Percentiles rank a stretch among this genome's conserved stretches.
These are phyloP conservation scores for Rubus idaeus DNA, from an alignment of 306 rosid genomes.

Conservation along the genomic window DNA sequence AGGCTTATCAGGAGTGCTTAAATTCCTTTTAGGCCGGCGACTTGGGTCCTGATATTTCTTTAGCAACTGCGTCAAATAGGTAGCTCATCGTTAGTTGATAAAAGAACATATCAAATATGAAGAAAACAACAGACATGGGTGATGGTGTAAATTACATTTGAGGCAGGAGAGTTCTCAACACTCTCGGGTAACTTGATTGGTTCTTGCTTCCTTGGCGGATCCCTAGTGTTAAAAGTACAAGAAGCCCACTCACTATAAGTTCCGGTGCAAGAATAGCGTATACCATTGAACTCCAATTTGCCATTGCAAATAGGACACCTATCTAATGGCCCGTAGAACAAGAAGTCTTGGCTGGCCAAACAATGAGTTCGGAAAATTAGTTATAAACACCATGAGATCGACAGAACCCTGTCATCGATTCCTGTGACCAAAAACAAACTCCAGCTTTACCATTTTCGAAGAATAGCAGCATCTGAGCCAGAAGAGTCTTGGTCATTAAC, in stretches of 20 bases:
- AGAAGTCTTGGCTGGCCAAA: constrained; percentile 68
- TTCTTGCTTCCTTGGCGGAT: constrained; percentile 72
- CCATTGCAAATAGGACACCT: constrained; percentile 72
- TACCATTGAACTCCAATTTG: constrained; percentile 61
- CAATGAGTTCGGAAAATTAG: not conserved
- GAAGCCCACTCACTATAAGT: constrained; percentile 78
- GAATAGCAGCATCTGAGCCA: constrained; percentile 45
- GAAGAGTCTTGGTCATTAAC: constrained; percentile 61
- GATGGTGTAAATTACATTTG: constrained; percentile 46
- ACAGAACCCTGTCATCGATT: not conserved
- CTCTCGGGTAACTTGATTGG: constrained; percentile 57
- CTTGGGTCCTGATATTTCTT: constrained; percentile 62
- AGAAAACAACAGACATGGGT: not conserved
- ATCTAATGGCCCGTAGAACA: constrained; percentile 67
- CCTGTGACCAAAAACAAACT: not conserved
- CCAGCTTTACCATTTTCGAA: constrained; percentile 52
- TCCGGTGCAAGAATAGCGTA: constrained; percentile 58
- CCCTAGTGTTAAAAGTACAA: constrained; percentile 63
- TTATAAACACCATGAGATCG: not conserved
- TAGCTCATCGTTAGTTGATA: not conserved
- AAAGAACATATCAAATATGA: not conserved
- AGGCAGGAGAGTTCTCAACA: constrained; percentile 48
- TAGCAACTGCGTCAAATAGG: constrained; percentile 44
- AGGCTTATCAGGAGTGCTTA: constrained; percentile 56
- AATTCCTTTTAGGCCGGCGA: constrained; percentile 43